Conservation (phyloP, 176 grass and related monocot species). For the Dendrocalamus sinicus region DNA sequence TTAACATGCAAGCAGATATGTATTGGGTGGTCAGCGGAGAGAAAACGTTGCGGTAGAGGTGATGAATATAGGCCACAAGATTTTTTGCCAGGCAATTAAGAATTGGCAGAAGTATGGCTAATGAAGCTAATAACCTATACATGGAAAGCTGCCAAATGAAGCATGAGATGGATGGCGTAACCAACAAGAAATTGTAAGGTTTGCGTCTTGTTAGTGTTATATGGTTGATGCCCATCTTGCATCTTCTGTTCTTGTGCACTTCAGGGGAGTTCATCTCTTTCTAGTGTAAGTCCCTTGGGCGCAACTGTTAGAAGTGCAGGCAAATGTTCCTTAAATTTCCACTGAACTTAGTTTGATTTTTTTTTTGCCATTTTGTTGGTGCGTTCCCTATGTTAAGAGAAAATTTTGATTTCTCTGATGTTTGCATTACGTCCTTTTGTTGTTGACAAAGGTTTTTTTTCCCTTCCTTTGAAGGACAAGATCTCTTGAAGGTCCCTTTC, state of each 20-base stretch:
- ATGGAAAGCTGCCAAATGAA: conserved; percentile 36
- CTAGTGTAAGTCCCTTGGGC: neutral
- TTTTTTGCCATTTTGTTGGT: conserved; percentile 3
- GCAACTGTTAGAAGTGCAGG: conserved; percentile 30
- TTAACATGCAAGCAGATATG: conserved; percentile 24
- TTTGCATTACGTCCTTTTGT: conserved; percentile 26
- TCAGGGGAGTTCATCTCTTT: neutral
- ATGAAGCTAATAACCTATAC: conserved; percentile 27
- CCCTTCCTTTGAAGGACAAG: neutral
- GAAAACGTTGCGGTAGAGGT: conserved; percentile 3
- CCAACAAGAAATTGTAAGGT: neutral
- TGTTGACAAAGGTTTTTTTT: neutral
- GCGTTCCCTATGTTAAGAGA: neutral
- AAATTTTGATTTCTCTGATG: neutral
- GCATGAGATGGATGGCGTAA: conserved; percentile 18
- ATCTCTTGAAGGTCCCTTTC: conserved; percentile 24
- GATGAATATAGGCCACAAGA: neutral
- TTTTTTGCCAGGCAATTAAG: conserved; percentile 25
- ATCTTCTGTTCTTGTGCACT: conserved; percentile 13
- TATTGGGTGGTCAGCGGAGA: conserved; percentile 10
- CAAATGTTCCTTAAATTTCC: neutral
- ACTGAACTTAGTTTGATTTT: neutral
- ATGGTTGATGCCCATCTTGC: conserved; percentile 4
- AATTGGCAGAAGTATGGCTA: conserved; percentile 24
- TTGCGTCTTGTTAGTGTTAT: conserved; percentile 31